Conservation (phyloP, 257 asterid species). For the Apocynum venetum region DNA sequence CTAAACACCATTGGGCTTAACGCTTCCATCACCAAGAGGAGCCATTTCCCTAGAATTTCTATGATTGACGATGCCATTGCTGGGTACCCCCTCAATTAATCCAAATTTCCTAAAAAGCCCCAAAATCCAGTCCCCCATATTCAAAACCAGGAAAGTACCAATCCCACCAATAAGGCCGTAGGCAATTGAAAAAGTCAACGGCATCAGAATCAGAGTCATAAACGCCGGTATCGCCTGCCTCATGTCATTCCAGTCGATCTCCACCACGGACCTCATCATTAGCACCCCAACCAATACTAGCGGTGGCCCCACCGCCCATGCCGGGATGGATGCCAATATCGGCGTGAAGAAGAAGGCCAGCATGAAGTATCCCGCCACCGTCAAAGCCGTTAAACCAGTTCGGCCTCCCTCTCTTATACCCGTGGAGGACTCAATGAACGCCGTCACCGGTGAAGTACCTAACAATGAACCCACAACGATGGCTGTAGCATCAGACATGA, state of each 20-base stretch:
- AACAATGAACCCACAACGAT: constrained; percentile 73
- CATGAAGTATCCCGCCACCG: constrained; percentile 76
- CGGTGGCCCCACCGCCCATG: constrained; percentile 99
- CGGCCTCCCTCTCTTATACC: constrained; percentile 92
- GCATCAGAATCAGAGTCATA: constrained; percentile 72
- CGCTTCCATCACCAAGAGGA: constrained; percentile 1
- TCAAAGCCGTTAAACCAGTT: constrained; percentile 88
- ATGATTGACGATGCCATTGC: constrained; percentile 5
- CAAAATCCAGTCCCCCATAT: constrained; percentile 66
- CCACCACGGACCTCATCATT: constrained; percentile 95
- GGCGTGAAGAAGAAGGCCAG: constrained; percentile 90
- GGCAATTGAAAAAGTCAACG: constrained; percentile 86
- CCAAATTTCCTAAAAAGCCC: constrained; percentile 34
- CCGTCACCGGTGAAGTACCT: constrained; percentile 94
- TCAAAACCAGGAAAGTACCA: constrained; percentile 58
- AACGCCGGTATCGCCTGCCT: constrained; percentile 96
- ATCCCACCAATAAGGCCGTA: constrained; percentile 93
- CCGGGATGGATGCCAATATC: constrained; percentile 82
- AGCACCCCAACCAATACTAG: constrained; percentile 82
- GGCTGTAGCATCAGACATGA: constrained; percentile 88
- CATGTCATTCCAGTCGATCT: constrained; percentile 92
- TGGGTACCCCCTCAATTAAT: constrained; percentile 11
- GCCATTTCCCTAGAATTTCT: background rate
- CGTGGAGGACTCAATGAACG: constrained; percentile 82
- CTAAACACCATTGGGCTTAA: constrained; percentile 13